phyloP scores from a whole-genome alignment of 306 rosid species.

The Abrus precatorius region DNA sequence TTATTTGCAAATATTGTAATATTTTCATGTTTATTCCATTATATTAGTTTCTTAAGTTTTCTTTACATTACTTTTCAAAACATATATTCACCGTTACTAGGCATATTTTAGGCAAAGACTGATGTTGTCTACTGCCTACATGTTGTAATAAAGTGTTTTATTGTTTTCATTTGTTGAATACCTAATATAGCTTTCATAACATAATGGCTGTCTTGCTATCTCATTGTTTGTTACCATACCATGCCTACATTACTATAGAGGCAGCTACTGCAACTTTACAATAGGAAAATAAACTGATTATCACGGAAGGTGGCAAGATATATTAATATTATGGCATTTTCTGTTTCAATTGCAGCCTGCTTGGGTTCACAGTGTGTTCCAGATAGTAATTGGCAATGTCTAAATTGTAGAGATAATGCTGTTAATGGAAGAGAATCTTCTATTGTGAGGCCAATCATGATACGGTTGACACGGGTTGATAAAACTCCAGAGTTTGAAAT shows the following conservation, averaged over 20 bases:
- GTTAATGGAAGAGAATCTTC: constrained; percentile 68
- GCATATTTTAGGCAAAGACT: neutral
- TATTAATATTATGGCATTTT: constrained; percentile 32
- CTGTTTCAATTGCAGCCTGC: constrained; percentile 75
- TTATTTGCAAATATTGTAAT: constrained; percentile 17
- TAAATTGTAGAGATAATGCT: constrained; percentile 78
- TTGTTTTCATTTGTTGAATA: constrained; percentile 6
- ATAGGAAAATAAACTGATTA: constrained; percentile 5
- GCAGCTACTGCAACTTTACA: constrained; percentile 4
- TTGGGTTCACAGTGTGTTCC: constrained; percentile 74
- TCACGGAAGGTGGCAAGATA: neutral
- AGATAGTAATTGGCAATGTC: constrained; percentile 85
- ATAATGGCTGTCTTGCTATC: constrained; percentile 7
- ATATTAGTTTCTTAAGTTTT: constrained; percentile 19
- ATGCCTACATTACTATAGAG: neutral
- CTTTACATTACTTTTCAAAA: neutral
- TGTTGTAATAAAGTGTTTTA: constrained; percentile 12
- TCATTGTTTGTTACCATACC: constrained; percentile 7
- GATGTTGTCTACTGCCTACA: constrained; percentile 1
- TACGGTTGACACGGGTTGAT: constrained; percentile 86
- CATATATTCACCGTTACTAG: neutral
- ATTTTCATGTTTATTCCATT: constrained; percentile 22
- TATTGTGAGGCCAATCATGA: constrained; percentile 76
- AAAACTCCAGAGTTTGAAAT: constrained; percentile 85
- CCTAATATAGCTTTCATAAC: constrained; percentile 18